phyloP scores from a whole-genome alignment of 306 rosid species.

The Abrus precatorius region DNA sequence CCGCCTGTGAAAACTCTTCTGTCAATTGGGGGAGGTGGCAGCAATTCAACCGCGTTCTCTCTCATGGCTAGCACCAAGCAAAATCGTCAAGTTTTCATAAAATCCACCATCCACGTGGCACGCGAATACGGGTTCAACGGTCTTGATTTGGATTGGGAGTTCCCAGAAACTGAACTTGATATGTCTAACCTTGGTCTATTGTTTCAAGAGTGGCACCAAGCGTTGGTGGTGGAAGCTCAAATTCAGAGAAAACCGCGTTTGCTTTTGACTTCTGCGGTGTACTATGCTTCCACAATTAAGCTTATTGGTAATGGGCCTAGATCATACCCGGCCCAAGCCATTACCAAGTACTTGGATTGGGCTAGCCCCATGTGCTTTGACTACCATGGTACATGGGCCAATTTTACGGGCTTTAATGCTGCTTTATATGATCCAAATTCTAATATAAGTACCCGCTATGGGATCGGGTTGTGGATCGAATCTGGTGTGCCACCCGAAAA shows the following conservation, averaged over 20 bases:
- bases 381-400: conserved; percentile 74
- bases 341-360: conserved; percentile 66
- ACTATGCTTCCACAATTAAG: conserved; percentile 56
- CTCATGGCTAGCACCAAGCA: conserved; percentile 52
- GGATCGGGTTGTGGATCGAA: conserved; percentile 72
- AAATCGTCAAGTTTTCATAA: conserved; percentile 62
- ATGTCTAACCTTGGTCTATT: conserved; percentile 73
- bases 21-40: conserved; percentile 78
- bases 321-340: conserved; percentile 63
- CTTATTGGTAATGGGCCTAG: conserved; percentile 47
- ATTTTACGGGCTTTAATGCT: conserved; percentile 63
- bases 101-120: conserved; percentile 69
- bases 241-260: conserved; percentile 49
- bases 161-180: conserved; percentile 56
- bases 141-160: conserved; percentile 90
- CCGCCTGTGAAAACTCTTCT: conserved; percentile 69
- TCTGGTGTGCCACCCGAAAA: conserved; percentile 63
- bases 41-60: conserved; percentile 61
- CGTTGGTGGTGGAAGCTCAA: conserved; percentile 54
- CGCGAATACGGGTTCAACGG: conserved; percentile 75
- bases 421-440: conserved; percentile 62
- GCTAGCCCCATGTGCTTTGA: conserved; percentile 84
- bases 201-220: conserved; percentile 63
- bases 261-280: conserved; percentile 71
- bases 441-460: conserved; percentile 60